Percentiles rank a stretch among this genome's conserved stretches.
Evolutionary conservation across 257 asterid species (phyloP).

Genomic region (Nicotiana tabacum): DNA sequence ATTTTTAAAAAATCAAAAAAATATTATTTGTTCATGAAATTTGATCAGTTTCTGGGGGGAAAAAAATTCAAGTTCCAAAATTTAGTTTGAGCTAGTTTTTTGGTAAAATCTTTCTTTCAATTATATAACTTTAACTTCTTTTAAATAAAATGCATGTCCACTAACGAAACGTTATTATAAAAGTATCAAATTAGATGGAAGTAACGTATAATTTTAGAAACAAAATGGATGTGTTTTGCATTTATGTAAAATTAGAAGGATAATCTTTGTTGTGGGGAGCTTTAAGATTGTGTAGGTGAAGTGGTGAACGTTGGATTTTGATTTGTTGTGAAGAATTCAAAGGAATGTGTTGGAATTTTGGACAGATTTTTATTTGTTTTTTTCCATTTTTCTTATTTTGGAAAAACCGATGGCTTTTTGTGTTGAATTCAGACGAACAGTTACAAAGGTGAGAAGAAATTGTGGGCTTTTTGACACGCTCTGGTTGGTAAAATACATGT

Average conservation of each 20-base stretch:
- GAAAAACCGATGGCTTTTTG: background rate
- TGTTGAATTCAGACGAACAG: background rate
- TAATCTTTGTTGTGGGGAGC: background rate
- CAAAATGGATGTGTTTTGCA: background rate
- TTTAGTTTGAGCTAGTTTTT: no score
- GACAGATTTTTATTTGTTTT: background rate
- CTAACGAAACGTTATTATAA: no score
- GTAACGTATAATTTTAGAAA: background rate
- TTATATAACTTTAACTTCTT: no score
- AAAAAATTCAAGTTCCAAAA: no score
- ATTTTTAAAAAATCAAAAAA: no score
- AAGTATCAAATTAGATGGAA: background rate
- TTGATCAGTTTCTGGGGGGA: no score
- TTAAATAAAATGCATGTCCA: no score
- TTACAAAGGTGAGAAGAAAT: background rate
- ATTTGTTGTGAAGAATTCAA: background rate
- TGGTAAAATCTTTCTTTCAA: fast-evolving
- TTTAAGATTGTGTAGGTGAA: background rate
- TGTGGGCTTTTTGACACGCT: background rate
- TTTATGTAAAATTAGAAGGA: background rate
- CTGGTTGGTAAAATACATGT: no score
- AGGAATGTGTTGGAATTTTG: background rate
- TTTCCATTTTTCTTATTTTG: background rate
- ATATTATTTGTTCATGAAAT: no score
- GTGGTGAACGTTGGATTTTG: background rate